Percentiles rank a stretch among this genome's conserved stretches.
Evolutionary conservation across 495 filamentous ascomycete genomes (phyloP).

Genomic region (Schizothecium vesticola): DNA sequence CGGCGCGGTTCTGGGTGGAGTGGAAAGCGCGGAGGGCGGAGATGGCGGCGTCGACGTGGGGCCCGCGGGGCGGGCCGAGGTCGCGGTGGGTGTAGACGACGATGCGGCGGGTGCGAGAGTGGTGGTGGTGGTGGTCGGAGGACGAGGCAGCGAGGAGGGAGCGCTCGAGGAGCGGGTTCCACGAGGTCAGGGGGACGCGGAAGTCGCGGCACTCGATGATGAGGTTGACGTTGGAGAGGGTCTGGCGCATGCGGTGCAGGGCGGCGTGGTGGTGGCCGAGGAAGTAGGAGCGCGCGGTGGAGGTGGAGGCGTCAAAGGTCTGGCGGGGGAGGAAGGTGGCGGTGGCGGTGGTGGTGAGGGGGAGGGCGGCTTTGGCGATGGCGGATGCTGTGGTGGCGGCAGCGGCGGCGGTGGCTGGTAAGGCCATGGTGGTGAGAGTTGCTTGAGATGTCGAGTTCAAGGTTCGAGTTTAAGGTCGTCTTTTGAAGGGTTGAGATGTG

Average conservation of each 20-base stretch:
- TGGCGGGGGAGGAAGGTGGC: constrained; percentile 63
- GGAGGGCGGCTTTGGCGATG: constrained; percentile 16
- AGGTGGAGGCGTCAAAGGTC: constrained; percentile 55
- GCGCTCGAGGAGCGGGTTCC: constrained; percentile 88
- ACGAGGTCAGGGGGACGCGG: constrained; percentile 77
- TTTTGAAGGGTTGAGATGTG: not conserved
- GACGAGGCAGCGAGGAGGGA: constrained; percentile 50
- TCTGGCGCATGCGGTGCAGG: constrained; percentile 77
- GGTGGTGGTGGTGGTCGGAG: constrained; percentile 25
- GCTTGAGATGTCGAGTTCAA: not conserved
- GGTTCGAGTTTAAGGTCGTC: not conserved
- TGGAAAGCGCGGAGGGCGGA: constrained; percentile 22
- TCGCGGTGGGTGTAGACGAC: constrained; percentile 91
- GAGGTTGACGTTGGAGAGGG: constrained; percentile 75
- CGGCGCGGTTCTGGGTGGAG: constrained; percentile 17
- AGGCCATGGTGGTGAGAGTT: constrained; percentile 7
- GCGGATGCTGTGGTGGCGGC: not conserved
- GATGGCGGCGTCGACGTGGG: constrained; percentile 5
- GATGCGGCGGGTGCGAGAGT: constrained; percentile 41
- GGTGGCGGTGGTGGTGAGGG: constrained; percentile 22
- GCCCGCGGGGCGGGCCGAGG: constrained; percentile 45
- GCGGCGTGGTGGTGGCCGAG: constrained; percentile 89
- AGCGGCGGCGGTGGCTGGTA: constrained; percentile 8
- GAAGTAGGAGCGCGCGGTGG: constrained; percentile 86
- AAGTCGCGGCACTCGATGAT: constrained; percentile 95